Conservation (phyloP, 345 rosid genomes). For the Kandelia obovata region DNA sequence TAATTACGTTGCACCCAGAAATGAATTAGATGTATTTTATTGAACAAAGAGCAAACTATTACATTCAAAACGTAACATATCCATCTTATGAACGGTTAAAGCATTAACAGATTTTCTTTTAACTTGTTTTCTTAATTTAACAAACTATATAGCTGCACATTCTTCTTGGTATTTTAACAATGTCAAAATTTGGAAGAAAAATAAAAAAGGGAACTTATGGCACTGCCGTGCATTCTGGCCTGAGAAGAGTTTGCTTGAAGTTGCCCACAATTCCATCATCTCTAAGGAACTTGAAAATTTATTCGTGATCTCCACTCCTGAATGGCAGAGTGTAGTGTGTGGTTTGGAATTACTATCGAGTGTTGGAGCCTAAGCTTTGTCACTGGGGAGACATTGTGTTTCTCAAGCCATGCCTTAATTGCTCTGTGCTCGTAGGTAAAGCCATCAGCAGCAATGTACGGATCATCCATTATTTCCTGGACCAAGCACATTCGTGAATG, state of each 20-base stretch:
- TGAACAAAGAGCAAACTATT: no score
- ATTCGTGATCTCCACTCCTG: constrained; percentile 70
- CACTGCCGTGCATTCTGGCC: neutral
- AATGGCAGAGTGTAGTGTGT: constrained; percentile 62
- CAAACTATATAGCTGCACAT: neutral
- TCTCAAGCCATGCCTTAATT: constrained; percentile 66
- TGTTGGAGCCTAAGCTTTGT: constrained; percentile 58
- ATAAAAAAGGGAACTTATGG: neutral
- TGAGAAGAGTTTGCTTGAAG: neutral
- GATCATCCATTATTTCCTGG: constrained; percentile 88
- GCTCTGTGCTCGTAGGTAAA: constrained; percentile 76
- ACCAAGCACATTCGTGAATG: constrained; percentile 11
- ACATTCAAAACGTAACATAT: neutral
- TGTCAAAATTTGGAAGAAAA: neutral
- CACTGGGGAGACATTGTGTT: constrained; percentile 66
- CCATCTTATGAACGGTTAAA: neutral
- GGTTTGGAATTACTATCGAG: constrained; percentile 49
- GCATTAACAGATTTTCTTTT: no score
- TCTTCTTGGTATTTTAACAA: constrained; percentile 4
- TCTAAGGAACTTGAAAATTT: constrained; percentile 7
- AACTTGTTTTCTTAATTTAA: neutral
- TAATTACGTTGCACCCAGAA: no score
- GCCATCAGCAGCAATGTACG: constrained; percentile 85
- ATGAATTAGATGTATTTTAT: no score
- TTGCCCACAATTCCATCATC: neutral